phyloP scores from a whole-genome alignment of 441 rosid species.

The Populus tomentosa region DNA sequence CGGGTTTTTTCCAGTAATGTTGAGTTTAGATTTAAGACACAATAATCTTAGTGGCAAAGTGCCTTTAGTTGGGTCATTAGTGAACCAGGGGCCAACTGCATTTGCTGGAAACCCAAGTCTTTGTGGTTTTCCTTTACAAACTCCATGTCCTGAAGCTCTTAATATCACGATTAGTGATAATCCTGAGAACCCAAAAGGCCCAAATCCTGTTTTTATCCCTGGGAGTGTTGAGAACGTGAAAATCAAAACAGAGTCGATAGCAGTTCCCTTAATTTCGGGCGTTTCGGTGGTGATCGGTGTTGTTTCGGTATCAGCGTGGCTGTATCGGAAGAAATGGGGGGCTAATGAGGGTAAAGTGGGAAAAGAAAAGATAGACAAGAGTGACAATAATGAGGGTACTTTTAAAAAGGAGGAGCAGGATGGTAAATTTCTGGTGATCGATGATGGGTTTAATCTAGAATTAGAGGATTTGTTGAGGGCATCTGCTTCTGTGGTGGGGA shows the following conservation, averaged over 20 bases:
- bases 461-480: constrained; percentile 86
- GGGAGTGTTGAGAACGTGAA: constrained; percentile 15
- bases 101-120: constrained; percentile 70
- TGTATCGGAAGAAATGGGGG: constrained; percentile 43
- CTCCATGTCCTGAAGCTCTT: constrained; percentile 49
- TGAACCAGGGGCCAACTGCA: constrained; percentile 92
- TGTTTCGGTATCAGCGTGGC: constrained; percentile 51
- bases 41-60: constrained; percentile 79
- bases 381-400: neutral
- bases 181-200: constrained; percentile 35
- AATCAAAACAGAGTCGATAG: constrained; percentile 36
- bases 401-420: constrained; percentile 43
- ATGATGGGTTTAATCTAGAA: constrained; percentile 73
- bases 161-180: constrained; percentile 30
- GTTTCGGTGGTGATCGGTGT: constrained; percentile 53
- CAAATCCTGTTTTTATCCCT: constrained; percentile 21
- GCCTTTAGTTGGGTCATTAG: constrained; percentile 68
- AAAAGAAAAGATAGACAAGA: constrained; percentile 11
- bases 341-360: constrained; percentile 32
- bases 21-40: constrained; percentile 73
- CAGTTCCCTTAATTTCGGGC: constrained; percentile 61
- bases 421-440: constrained; percentile 60
- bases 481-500: constrained; percentile 83
- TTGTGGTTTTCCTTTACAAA: constrained; percentile 80
- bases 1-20: constrained; percentile 60